Evolutionary conservation across 345 rosid genomes (phyloP), one percentile per base, ranked within the genome.

Genomic region (Melaleuca quinquenervia): DNA sequence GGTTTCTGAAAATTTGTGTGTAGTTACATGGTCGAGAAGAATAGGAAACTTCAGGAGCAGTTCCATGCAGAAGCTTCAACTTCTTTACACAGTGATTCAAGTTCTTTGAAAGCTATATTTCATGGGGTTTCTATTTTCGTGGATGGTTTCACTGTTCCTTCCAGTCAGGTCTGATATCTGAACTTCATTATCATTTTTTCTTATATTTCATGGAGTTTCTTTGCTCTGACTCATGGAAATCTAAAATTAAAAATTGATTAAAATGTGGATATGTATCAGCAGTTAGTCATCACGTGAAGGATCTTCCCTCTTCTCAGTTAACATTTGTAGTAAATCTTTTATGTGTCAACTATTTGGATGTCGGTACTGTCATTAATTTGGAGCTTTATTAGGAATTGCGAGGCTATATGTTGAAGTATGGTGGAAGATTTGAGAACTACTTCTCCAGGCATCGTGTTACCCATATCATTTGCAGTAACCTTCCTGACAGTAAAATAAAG

Each of bases 381-480:
- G 84, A 86, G 45, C 50, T 90, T 70, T 58, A 82, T 82, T 84
- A 96, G 99, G 98, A 96, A 90, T 83, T 96, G 91, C 91, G 94
- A 86, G 92, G 91, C 84, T 94, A 89, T 87, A 96, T 96, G 99
- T 87, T 93, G 90, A 92, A 87, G 76, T 76, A 91, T 82, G 99
- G 98, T 76, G 98, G 98, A 55, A 89, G 95, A 84, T 93, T 92
- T 78, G 95, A 93, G 93, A 96, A 95, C 86, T 95, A 96, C 89
- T 96, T 96, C 87, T 94, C 98, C 1, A 96, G 97, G 90, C 95
- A 88, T 87, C 87, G 89, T 52, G 98, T 95, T 51, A 93, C 98
- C 1, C 99, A 96, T 90, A 96, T 96, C 48, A 94, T 96, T 64
- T 96, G 99, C 86, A 95, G 97, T 91, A 96, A 95, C 85, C 98